Percentiles rank a stretch among this genome's conserved stretches.
phyloP scores from a whole-genome alignment of 192 early-diverging fungal genomes.

The Umbelopsis sp. region DNA sequence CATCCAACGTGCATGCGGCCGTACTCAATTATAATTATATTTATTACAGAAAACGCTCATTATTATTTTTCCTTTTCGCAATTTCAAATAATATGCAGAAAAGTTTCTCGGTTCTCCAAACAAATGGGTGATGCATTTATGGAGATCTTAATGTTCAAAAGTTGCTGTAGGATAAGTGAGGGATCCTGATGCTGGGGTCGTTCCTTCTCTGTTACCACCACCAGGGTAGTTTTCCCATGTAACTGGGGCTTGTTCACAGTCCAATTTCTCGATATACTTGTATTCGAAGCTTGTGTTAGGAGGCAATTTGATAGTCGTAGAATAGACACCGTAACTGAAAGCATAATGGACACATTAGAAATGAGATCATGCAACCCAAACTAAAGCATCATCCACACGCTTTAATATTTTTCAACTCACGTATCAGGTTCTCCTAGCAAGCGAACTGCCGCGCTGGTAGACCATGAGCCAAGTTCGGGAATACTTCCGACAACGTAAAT shows the following conservation, averaged over 20 bases:
- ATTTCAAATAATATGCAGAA: no score
- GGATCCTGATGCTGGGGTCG: background rate
- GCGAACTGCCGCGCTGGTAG: background rate
- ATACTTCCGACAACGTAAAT: slow-evolving; percentile 2
- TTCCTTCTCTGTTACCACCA: slow-evolving; percentile 7
- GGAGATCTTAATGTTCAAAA: background rate
- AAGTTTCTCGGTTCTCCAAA: no score
- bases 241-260: background rate
- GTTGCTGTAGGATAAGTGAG: background rate
- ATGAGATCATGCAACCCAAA: background rate
- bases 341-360: background rate
- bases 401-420: background rate
- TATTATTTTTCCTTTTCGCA: no score
- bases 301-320: background rate
- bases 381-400: background rate
- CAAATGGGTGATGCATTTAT: background rate
- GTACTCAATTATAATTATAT: no score
- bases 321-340: background rate
- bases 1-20: no score
- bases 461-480: background rate
- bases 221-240: slow-evolving; percentile 6
- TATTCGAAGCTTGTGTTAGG: background rate
- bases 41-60: no score
- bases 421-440: background rate
- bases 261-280: slow-evolving; percentile 6